Base-by-base conservation (phyloP, 2,329 filamentous ascomycete genomes). In the Arthrocladium fulminans region DNA sequence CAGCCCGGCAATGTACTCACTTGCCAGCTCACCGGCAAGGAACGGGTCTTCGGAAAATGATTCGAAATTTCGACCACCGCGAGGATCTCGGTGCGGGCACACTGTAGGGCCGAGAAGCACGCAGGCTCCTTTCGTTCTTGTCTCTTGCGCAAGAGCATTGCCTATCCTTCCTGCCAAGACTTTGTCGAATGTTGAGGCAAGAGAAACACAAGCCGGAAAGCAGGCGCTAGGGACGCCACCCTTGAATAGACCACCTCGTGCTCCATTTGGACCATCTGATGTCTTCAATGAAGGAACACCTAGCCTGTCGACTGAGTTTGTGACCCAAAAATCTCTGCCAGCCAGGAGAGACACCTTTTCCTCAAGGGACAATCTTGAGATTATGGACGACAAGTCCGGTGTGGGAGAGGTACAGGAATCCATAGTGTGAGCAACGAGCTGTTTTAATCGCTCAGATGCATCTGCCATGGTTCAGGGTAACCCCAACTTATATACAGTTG, bases 291-390 rank as follows among this genome's bases (percentile, higher is more conserved):
- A 69, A 1, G 77, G 75, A 12, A 81, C 73, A 1, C 69, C 71
- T 60, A 77, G 78, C 17, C 70, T 68, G 1, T 75, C 72, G 48
- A 82, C 76, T 1, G 75, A 63, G 52, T 74, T 75, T 2, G 77
- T 81, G 49, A 76, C 73, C 79, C 77, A 81, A 56, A 80, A 80
- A 60, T 81, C 77, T 13, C 74, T 75, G 13, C 76, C 78, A 19
- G 76, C 75, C 19, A 80, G 68, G 1, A 80, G 65, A 2, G 77
- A 79, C 34, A 80, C 69, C 75, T 80, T 45, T 34, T 24, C 19
- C 27, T 29, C 27, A 29, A 29, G 27, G 7, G 27, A 7, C 27
- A 29, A 29, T 13, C 13, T 29, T 7, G 27, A 29, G 7, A 29
- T 13, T 7, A 29, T 7, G 13, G 27, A 29, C 27, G 27, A 13